Evolutionary conservation across 352 stramenopile genomes (phyloP).

Genomic region (Globisporangium alternatum): DNA sequence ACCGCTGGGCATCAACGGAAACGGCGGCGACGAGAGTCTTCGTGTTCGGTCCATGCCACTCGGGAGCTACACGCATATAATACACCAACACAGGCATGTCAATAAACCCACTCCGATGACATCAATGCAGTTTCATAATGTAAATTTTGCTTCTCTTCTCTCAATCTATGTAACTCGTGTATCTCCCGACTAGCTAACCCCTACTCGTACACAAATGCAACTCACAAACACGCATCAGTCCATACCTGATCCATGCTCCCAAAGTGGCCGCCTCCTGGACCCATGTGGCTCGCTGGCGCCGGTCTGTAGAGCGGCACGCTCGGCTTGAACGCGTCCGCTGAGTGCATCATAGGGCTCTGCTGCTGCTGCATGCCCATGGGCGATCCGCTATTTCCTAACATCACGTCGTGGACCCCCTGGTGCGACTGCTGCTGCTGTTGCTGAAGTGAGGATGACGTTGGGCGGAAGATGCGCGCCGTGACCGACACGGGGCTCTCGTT

Average conservation of each 20-base stretch:
- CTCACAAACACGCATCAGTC: slow-evolving; percentile 16
- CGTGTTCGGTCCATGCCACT: slow-evolving; percentile 5
- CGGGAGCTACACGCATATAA: slow-evolving; percentile 1
- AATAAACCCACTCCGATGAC: not conserved
- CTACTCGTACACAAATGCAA: not conserved
- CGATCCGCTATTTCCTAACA: slow-evolving; percentile 20
- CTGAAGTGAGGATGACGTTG: slow-evolving; percentile 17
- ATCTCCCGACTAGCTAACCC: not conserved
- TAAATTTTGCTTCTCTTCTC: not conserved
- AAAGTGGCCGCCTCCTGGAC: slow-evolving; percentile 25
- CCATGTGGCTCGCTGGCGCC: slow-evolving; percentile 25
- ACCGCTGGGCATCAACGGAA: not conserved
- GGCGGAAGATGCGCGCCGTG: slow-evolving; percentile 52
- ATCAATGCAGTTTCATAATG: not conserved
- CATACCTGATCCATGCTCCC: slow-evolving; percentile 60
- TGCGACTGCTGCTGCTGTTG: slow-evolving; percentile 19
- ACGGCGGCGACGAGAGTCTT: slow-evolving; percentile 26
- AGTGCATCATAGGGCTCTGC: slow-evolving; percentile 11
- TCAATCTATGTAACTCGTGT: slow-evolving; percentile 4
- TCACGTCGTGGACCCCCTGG: slow-evolving; percentile 20
- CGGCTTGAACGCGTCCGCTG: slow-evolving; percentile 41
- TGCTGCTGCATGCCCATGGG: slow-evolving; percentile 9
- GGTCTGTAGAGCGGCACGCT: slow-evolving; percentile 48
- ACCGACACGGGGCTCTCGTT: slow-evolving; percentile 65
- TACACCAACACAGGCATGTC: not conserved